Evolutionary conservation across 768 basidiomycete genomes (phyloP).

Genomic region (Termitomyces sp.): DNA sequence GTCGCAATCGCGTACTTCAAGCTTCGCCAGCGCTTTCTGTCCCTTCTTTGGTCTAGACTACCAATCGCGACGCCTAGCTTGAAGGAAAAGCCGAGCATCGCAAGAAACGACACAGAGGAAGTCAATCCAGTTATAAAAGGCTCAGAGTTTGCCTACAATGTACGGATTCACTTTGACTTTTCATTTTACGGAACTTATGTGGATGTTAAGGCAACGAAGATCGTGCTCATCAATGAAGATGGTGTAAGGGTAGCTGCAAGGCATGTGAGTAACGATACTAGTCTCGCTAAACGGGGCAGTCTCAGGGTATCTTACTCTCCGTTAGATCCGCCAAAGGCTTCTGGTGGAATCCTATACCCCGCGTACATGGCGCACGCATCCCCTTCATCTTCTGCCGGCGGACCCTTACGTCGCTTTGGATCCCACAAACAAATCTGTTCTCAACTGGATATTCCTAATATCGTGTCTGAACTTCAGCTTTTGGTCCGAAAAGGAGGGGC

Average conservation of each 20-base stretch:
- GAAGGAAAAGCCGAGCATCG: constrained; percentile 23
- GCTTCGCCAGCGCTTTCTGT: neutral
- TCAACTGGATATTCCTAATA: constrained; percentile 88
- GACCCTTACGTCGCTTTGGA: constrained; percentile 52
- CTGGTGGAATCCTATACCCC: constrained; percentile 65
- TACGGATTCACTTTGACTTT: constrained; percentile 20
- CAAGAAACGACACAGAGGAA: constrained; percentile 16
- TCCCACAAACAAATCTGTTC: constrained; percentile 47
- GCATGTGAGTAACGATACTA: constrained; percentile 38
- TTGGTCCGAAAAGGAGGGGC: constrained; percentile 71
- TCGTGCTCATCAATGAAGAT: constrained; percentile 53
- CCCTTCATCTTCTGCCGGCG: constrained; percentile 66
- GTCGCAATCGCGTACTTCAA: neutral
- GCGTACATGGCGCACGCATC: constrained; percentile 74
- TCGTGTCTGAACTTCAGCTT: constrained; percentile 85
- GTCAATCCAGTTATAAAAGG: constrained; percentile 56
- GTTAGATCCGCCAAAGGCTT: constrained; percentile 60
- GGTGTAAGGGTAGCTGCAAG: constrained; percentile 64
- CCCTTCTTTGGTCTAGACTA: constrained; percentile 1
- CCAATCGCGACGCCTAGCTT: neutral
- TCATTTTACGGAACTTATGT: neutral
- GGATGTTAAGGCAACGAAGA: constrained; percentile 42
- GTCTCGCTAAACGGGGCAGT: constrained; percentile 1
- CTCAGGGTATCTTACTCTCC: neutral
- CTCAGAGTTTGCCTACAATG: constrained; percentile 53